phyloP scores from a whole-genome alignment of 805 yeast genomes.

The Saturnispora galanensis region DNA sequence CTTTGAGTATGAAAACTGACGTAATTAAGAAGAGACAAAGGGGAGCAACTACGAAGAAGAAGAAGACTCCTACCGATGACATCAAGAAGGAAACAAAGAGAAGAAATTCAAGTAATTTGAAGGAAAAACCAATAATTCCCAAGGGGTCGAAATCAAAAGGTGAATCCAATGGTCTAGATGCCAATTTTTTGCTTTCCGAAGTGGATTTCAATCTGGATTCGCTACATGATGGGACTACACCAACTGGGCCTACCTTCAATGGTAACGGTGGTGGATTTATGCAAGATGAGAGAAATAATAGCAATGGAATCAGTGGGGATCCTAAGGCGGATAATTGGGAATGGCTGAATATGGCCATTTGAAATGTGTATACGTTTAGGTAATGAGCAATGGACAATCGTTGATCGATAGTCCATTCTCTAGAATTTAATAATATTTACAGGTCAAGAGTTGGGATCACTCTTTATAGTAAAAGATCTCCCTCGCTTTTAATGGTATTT shows the following conservation, averaged over 20 bases:
- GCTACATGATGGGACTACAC: background rate
- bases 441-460: background rate
- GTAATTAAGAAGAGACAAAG: slow-evolving; percentile 80
- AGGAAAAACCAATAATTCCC: background rate
- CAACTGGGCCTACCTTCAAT: background rate
- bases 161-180: background rate
- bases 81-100: background rate
- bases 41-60: slow-evolving; percentile 24
- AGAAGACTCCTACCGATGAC: slow-evolving; percentile 28
- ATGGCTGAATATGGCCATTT: slow-evolving; percentile 7
- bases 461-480: slow-evolving; percentile 9
- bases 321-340: slow-evolving; percentile 4
- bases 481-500: slow-evolving; percentile 17
- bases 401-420: slow-evolving; percentile 2
- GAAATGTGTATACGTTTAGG: background rate
- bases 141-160: no score
- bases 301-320: background rate
- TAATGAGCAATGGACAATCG: background rate
- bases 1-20: slow-evolving; percentile 60
- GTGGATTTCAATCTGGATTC: slow-evolving; percentile 6
- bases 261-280: no score
- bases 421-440: background rate
- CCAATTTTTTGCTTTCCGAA: slow-evolving; percentile 2
- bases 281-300: background rate
- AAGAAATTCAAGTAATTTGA: background rate